These are phyloP conservation scores for Albizia julibrissin DNA, from an alignment of 306 rosid genomes.

Conservation along the genomic window DNA sequence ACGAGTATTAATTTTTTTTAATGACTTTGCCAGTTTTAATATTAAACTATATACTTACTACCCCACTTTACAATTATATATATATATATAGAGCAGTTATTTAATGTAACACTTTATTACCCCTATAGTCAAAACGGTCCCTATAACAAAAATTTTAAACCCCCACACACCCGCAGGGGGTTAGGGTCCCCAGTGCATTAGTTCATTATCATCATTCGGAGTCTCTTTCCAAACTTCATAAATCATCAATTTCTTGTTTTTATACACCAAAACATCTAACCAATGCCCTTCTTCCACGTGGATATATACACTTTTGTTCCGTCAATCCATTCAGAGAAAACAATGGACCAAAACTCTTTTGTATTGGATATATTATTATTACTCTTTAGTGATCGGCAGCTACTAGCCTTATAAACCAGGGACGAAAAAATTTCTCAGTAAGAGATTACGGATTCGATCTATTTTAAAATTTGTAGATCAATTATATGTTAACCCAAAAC, in stretches of 20 bases:
- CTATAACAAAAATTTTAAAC: too few relatives aligned
- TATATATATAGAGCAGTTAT: too few relatives aligned
- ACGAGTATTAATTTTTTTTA: too few relatives aligned
- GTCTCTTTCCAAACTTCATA: too few relatives aligned
- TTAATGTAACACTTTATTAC: background rate
- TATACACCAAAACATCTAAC: constrained; percentile 18
- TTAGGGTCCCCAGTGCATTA: background rate
- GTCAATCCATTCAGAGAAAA: background rate
- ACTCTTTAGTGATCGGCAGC: too few relatives aligned
- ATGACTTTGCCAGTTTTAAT: background rate
- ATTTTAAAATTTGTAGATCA: too few relatives aligned
- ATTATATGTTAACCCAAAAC: too few relatives aligned
- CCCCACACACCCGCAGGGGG: too few relatives aligned
- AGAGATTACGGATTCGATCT: too few relatives aligned
- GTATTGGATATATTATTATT: background rate
- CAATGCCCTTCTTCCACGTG: constrained; percentile 40
- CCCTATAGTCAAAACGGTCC: background rate
- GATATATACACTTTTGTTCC: background rate
- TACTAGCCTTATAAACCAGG: too few relatives aligned
- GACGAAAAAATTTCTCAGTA: too few relatives aligned
- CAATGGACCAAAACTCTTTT: background rate
- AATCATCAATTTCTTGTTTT: background rate
- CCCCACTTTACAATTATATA: background rate
- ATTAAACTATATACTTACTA: background rate
- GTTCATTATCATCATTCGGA: background rate